Percentiles rank a stretch among this genome's conserved stretches.
phyloP scores from a whole-genome alignment of 169 alveolate species.

The Cryptosporidium meleagridis region DNA sequence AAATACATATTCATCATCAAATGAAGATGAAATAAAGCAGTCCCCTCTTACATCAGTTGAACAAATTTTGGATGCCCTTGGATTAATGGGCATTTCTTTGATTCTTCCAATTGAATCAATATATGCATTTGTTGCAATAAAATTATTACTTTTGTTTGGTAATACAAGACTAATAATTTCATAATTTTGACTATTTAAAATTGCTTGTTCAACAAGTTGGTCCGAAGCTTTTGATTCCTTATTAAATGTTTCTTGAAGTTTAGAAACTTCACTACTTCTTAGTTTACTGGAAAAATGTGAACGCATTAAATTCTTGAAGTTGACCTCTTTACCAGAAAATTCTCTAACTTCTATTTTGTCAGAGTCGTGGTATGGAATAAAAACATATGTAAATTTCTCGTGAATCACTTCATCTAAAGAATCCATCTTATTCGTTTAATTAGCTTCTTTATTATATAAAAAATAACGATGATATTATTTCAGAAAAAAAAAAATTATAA shows the following conservation, averaged over 20 bases:
- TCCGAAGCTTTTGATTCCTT: slow-evolving; percentile 74
- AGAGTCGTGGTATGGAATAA: slow-evolving; percentile 81
- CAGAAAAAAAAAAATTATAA: neutral
- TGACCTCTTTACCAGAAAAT: slow-evolving; percentile 81
- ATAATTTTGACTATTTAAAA: slow-evolving; percentile 58
- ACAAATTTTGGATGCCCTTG: slow-evolving; percentile 89
- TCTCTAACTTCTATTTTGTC: slow-evolving; percentile 78
- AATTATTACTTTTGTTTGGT: slow-evolving; percentile 85
- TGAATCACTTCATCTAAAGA: slow-evolving; percentile 78
- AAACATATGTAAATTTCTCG: slow-evolving; percentile 80
- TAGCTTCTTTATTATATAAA: neutral
- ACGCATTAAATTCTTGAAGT: slow-evolving; percentile 77
- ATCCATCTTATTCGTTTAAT: slow-evolving; percentile 11
- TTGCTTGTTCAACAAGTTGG: slow-evolving; percentile 42
- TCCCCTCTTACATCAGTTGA: slow-evolving; percentile 90
- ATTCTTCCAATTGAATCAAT: slow-evolving; percentile 90
- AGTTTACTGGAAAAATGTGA: slow-evolving; percentile 80
- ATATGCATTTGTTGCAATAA: slow-evolving; percentile 86
- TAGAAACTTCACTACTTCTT: slow-evolving; percentile 76
- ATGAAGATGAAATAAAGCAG: slow-evolving; percentile 88
- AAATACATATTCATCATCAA: slow-evolving; percentile 88
- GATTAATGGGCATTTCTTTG: slow-evolving; percentile 87
- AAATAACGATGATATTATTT: neutral
- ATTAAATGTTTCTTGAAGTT: slow-evolving; percentile 77
- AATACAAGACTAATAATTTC: slow-evolving; percentile 90